phyloP scores from a whole-genome alignment of 208 protist genomes.

The Phytomonas serpens region DNA sequence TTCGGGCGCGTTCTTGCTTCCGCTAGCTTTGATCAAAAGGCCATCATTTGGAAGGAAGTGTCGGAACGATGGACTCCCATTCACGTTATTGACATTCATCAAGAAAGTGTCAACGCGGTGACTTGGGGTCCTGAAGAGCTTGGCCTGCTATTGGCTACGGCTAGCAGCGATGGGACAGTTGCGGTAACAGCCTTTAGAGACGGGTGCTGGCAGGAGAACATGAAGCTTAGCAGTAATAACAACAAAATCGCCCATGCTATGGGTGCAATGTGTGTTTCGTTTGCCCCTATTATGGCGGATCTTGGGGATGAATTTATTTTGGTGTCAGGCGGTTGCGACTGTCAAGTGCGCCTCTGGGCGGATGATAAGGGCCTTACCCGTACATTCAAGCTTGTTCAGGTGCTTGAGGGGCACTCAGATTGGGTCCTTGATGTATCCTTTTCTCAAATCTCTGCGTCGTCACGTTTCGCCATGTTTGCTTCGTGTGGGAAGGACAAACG shows the following conservation, averaged over 20 bases:
- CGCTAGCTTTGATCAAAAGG: slow-evolving; percentile 94
- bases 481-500: slow-evolving; percentile 68
- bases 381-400: slow-evolving; percentile 39
- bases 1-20: slow-evolving; percentile 96
- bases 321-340: slow-evolving; percentile 76
- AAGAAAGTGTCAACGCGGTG: slow-evolving; percentile 72
- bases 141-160: slow-evolving; percentile 55
- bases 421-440: slow-evolving; percentile 82
- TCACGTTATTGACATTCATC: slow-evolving; percentile 67
- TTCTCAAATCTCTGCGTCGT: slow-evolving; percentile 43
- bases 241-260: slow-evolving; percentile 83
- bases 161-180: slow-evolving; percentile 73
- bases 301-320: slow-evolving; percentile 31
- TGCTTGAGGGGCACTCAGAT: slow-evolving; percentile 41
- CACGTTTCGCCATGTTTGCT: slow-evolving; percentile 46
- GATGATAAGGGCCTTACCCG: slow-evolving; percentile 9
- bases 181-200: slow-evolving; percentile 48
- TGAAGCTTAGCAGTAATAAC: slow-evolving; percentile 69
- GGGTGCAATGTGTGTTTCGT: slow-evolving; percentile 68
- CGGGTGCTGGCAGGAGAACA: slow-evolving; percentile 60
- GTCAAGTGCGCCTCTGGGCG: slow-evolving; percentile 66
- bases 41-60: slow-evolving; percentile 95
- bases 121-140: slow-evolving; percentile 72
- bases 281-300: slow-evolving; percentile 38
- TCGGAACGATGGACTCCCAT: slow-evolving; percentile 43